Conservation (phyloP, 2,329 filamentous ascomycete genomes). For the Fusarium circinatum region DNA sequence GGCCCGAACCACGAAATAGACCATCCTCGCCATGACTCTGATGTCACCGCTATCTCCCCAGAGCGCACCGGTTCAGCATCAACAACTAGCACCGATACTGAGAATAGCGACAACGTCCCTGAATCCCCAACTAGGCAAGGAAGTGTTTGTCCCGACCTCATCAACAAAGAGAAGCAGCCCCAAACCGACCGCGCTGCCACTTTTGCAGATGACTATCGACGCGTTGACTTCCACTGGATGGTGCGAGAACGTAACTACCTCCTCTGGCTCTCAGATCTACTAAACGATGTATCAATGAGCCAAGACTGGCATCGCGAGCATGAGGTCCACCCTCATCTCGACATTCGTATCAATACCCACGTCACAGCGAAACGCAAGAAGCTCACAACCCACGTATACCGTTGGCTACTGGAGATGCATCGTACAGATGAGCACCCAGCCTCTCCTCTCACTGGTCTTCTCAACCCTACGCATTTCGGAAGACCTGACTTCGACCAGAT, state of each 20-base stretch:
- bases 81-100: background rate
- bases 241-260: conserved; percentile 67
- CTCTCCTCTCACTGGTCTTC: conserved; percentile 64
- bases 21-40: conserved; percentile 4
- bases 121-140: background rate
- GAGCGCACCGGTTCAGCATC: background rate
- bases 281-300: conserved; percentile 58
- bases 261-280: conserved; percentile 66
- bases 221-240: conserved; percentile 70
- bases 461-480: conserved; percentile 64
- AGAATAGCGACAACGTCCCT: background rate
- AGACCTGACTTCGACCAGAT: conserved; percentile 64
- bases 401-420: conserved; percentile 66
- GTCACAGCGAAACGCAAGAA: conserved; percentile 65
- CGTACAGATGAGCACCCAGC: conserved; percentile 61
- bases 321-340: conserved; percentile 53
- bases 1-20: conserved; percentile 32
- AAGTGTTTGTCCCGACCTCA: background rate
- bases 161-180: conserved; percentile 28
- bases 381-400: conserved; percentile 64
- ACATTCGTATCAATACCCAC: conserved; percentile 66
- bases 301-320: conserved; percentile 53
- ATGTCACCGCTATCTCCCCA: background rate
- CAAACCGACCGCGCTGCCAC: conserved; percentile 32
- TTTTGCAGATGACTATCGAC: conserved; percentile 55